These are phyloP conservation scores for Saturnispora gosingensis DNA, from an alignment of 805 yeast species.

Conservation along the genomic window DNA sequence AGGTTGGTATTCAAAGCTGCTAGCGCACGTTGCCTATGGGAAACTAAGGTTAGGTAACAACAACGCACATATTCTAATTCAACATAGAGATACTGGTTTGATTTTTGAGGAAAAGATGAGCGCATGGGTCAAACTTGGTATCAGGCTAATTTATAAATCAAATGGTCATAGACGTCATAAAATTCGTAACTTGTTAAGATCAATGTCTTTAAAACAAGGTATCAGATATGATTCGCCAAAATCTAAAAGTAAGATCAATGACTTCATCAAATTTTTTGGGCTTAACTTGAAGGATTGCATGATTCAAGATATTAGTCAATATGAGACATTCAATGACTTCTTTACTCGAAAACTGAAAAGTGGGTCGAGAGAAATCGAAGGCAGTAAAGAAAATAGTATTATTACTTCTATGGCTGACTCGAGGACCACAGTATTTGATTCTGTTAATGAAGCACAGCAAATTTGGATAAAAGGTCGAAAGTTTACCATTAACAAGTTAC, in stretches of 20 bases:
- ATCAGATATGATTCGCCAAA: slow-evolving; percentile 63
- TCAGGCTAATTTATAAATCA: slow-evolving; percentile 72
- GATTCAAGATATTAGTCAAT: slow-evolving; percentile 37
- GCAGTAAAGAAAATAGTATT: slow-evolving; percentile 36
- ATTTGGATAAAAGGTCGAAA: slow-evolving; percentile 86
- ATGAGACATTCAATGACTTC: slow-evolving; percentile 76
- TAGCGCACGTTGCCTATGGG: slow-evolving; percentile 83
- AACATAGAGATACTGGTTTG: slow-evolving; percentile 81
- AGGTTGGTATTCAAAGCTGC: slow-evolving; percentile 78
- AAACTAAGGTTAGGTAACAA: slow-evolving; percentile 78
- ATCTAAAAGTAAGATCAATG: slow-evolving; percentile 57
- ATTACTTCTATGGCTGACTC: slow-evolving; percentile 82
- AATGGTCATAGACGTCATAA: slow-evolving; percentile 39
- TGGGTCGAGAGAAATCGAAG: slow-evolving; percentile 63
- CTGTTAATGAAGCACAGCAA: slow-evolving; percentile 51
- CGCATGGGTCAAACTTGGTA: slow-evolving; percentile 79
- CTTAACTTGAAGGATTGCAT: slow-evolving; percentile 59
- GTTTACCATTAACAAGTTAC: slow-evolving; percentile 56
- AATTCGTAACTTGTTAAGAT: slow-evolving; percentile 50
- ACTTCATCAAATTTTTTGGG: slow-evolving; percentile 78
- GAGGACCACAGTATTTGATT: slow-evolving; percentile 61
- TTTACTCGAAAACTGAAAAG: slow-evolving; percentile 73
- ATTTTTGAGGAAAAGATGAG: slow-evolving; percentile 92
- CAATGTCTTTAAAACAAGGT: slow-evolving; percentile 75
- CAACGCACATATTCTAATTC: slow-evolving; percentile 90